Percentiles rank a stretch among this genome's conserved stretches.
Evolutionary conservation across 805 yeast species (phyloP).

Genomic region (Lipomyces starkeyi): DNA sequence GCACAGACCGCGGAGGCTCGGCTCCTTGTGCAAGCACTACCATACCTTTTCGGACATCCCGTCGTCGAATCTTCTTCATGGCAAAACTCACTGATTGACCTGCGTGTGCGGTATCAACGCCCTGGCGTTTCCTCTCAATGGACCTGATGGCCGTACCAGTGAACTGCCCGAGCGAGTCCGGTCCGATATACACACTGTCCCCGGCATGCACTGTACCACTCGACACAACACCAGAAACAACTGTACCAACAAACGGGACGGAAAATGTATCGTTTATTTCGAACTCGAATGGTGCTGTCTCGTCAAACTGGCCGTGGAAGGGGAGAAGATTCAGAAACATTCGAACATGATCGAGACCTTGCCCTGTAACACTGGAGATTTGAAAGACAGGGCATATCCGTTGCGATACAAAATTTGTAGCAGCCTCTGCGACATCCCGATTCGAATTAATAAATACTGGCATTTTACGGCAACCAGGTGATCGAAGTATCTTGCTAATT

Average conservation of each 20-base stretch:
- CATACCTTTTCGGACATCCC: constrained; percentile 39
- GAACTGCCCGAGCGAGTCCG: constrained; percentile 38
- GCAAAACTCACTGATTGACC: constrained; percentile 39
- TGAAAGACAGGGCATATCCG: constrained; percentile 38
- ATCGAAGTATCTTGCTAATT: constrained; percentile 33
- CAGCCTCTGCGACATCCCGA: constrained; percentile 34
- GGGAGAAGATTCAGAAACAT: constrained; percentile 35
- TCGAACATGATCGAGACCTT: constrained; percentile 36
- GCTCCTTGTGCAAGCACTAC: constrained; percentile 26
- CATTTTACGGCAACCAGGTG: constrained; percentile 37
- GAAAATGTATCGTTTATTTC: constrained; percentile 38
- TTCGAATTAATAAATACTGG: constrained; percentile 31
- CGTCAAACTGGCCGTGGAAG: constrained; percentile 33
- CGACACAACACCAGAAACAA: constrained; percentile 35
- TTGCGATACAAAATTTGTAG: constrained; percentile 32
- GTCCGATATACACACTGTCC: constrained; percentile 35
- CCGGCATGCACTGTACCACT: constrained; percentile 34
- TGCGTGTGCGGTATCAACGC: constrained; percentile 35
- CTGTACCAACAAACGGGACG: constrained; percentile 39
- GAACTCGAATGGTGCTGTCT: constrained; percentile 30
- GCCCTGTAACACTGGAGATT: constrained; percentile 37
- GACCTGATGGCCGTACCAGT: constrained; percentile 28
- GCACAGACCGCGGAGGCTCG: constrained; percentile 29
- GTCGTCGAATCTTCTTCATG: constrained; percentile 30
- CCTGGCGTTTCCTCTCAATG: constrained; percentile 38